These are phyloP conservation scores for Gossypium sturtianum DNA, from an alignment of 345 rosid genomes.

Conservation along the genomic window DNA sequence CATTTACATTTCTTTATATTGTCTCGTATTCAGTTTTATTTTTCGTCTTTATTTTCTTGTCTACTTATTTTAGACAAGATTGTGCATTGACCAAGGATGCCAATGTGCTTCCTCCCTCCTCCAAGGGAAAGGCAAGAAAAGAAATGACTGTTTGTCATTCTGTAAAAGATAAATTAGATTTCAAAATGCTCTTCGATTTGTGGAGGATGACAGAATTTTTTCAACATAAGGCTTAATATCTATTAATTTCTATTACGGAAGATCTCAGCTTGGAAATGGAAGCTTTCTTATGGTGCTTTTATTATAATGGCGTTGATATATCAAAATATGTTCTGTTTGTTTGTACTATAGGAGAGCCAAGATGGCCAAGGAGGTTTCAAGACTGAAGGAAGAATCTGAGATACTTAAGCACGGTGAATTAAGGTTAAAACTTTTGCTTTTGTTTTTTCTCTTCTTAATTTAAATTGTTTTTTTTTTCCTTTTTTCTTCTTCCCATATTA, in stretches of 20 bases:
- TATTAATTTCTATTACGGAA: not conserved
- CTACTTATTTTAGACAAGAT: too few relatives aligned
- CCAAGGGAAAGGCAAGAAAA: too few relatives aligned
- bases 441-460: not conserved
- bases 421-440: slow-evolving; percentile 35
- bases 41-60: too few relatives aligned
- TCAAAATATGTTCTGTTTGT: slow-evolving; percentile 20
- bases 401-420: slow-evolving; percentile 49
- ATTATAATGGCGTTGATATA: slow-evolving; percentile 5
- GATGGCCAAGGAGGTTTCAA: slow-evolving; percentile 83
- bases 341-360: slow-evolving; percentile 65
- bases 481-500: not conserved
- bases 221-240: not conserved
- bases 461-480: not conserved
- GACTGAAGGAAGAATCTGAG: slow-evolving; percentile 70
- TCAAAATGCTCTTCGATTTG: too few relatives aligned
- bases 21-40: too few relatives aligned
- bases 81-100: too few relatives aligned
- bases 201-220: too few relatives aligned
- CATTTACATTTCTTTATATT: too few relatives aligned
- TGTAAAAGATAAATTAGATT: too few relatives aligned
- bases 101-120: too few relatives aligned
- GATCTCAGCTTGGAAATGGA: not conserved
- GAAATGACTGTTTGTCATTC: too few relatives aligned
- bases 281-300: not conserved